Percentiles rank a stretch among this genome's conserved stretches.
Conservation (phyloP, 1,139 yeast species). For the Yamadazyma spencermartinsiae region DNA sequence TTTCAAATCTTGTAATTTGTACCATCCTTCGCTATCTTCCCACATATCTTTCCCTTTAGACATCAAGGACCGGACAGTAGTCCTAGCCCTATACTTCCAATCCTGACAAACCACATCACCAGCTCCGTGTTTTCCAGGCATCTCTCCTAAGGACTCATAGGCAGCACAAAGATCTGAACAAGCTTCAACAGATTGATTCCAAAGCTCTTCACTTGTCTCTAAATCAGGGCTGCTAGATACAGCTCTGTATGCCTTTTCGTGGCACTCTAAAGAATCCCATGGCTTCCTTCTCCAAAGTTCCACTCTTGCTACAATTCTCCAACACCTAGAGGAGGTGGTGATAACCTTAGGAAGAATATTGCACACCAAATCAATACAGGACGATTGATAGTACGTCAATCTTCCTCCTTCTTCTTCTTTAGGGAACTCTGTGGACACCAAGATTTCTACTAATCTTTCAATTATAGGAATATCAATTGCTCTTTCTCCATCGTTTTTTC, state of each 20-base stretch:
- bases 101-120: constrained; percentile 86
- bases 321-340: constrained; percentile 69
- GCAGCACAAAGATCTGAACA: constrained; percentile 84
- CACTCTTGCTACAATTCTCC: constrained; percentile 83
- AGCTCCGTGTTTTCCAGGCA: constrained; percentile 82
- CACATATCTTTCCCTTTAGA: constrained; percentile 77
- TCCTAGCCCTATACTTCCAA: constrained; percentile 84
- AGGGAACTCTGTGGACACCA: constrained; percentile 56
- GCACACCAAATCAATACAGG: constrained; percentile 71
- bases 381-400: constrained; percentile 59
- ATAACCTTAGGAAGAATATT: constrained; percentile 66
- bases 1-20: constrained; percentile 56
- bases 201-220: constrained; percentile 57
- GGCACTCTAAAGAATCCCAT: constrained; percentile 83
- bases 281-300: constrained; percentile 86
- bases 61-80: constrained; percentile 70
- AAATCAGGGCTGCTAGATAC: constrained; percentile 64
- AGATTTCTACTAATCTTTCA: constrained; percentile 69
- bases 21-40: constrained; percentile 84
- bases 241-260: constrained; percentile 85
- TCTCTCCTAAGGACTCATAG: constrained; percentile 81
- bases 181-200: constrained; percentile 81
- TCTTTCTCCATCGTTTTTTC: constrained; percentile 56
- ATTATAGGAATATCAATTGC: constrained; percentile 76
- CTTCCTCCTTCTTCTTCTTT: constrained; percentile 35